Percentiles rank a stretch among this genome's conserved stretches.
phyloP scores from a whole-genome alignment of 371 early-diverging fungal species.

The Apophysomyces variabilis region DNA sequence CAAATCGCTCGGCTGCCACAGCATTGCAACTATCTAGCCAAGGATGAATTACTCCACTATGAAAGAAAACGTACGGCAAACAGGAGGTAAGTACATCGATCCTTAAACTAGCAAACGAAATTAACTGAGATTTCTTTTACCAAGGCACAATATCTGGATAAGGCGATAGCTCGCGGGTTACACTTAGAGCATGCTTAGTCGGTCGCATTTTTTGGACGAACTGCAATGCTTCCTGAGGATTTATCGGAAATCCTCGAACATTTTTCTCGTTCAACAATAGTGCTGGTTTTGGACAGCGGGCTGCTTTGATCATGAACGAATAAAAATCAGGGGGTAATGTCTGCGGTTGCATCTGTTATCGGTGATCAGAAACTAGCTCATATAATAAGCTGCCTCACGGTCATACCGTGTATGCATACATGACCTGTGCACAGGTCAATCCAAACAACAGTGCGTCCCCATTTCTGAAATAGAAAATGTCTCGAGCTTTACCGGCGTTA shows the following conservation, averaged over 20 bases:
- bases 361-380: neutral
- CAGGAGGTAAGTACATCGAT: neutral
- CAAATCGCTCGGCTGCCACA: slow-evolving; percentile 53
- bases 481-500: slow-evolving; percentile 64
- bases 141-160: slow-evolving; percentile 40
- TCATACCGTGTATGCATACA: slow-evolving; percentile 71
- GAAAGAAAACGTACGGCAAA: slow-evolving; percentile 18
- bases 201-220: slow-evolving; percentile 48
- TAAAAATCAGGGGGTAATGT: slow-evolving; percentile 73
- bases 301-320: slow-evolving; percentile 67
- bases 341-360: slow-evolving; percentile 59
- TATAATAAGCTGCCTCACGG: neutral
- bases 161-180: slow-evolving; percentile 30
- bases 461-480: slow-evolving; percentile 66
- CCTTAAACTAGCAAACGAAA: neutral
- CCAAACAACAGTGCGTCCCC: slow-evolving; percentile 69
- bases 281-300: slow-evolving; percentile 60
- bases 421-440: slow-evolving; percentile 59
- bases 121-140: slow-evolving; percentile 18
- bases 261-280: slow-evolving; percentile 57
- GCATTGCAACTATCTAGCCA: slow-evolving; percentile 58
- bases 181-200: slow-evolving; percentile 49
- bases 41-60: slow-evolving; percentile 66
- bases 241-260: slow-evolving; percentile 54
- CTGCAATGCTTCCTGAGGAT: slow-evolving; percentile 41